phyloP scores from a whole-genome alignment of 192 early-diverging fungal species.

The Coemansia sp. region DNA sequence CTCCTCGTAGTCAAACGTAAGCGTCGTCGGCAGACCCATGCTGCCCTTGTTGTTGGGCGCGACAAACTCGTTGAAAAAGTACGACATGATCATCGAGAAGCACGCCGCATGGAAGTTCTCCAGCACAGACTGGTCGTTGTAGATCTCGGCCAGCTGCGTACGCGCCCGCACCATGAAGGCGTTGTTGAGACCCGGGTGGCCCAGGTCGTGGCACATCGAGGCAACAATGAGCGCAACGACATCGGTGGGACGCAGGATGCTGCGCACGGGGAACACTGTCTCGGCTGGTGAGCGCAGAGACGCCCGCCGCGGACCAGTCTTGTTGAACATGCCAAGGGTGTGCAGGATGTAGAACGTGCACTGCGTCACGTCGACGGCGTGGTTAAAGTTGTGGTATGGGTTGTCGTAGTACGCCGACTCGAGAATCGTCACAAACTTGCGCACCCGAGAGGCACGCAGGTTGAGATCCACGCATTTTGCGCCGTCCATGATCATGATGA shows the following conservation, averaged over 20 bases:
- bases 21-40: background rate
- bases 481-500: constrained; percentile 66
- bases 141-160: constrained; percentile 81
- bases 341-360: constrained; percentile 79
- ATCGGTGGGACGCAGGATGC: constrained; percentile 52
- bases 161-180: constrained; percentile 79
- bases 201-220: constrained; percentile 76
- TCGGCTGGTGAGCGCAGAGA: constrained; percentile 46
- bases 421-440: constrained; percentile 43
- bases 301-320: constrained; percentile 27
- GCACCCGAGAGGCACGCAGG: constrained; percentile 55
- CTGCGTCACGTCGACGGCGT: constrained; percentile 94
- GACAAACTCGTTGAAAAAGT: constrained; percentile 47
- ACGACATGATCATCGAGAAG: constrained; percentile 59
- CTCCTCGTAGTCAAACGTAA: constrained; percentile 55
- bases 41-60: constrained; percentile 7
- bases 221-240: constrained; percentile 73
- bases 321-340: constrained; percentile 56
- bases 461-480: constrained; percentile 56
- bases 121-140: constrained; percentile 91
- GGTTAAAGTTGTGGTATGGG: constrained; percentile 93
- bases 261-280: constrained; percentile 41
- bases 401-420: constrained; percentile 60
- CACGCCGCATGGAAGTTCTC: constrained; percentile 90
- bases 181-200: constrained; percentile 95